Conservation (phyloP, 805 yeast species). For the Kazachstania africana region DNA sequence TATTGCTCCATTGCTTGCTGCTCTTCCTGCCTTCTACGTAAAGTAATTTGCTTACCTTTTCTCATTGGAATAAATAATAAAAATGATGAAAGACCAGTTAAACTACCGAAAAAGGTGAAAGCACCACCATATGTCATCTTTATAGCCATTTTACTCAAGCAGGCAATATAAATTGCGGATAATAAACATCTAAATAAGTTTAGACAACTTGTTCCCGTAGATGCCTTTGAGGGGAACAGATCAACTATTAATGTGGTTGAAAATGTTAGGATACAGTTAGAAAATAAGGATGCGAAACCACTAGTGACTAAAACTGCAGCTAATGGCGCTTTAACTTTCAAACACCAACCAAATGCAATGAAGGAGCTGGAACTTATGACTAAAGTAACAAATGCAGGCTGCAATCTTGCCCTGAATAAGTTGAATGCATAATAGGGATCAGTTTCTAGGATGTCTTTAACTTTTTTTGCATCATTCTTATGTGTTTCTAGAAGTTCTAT, state of each 20-base stretch:
- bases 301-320: slow-evolving; percentile 48
- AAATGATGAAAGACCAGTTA: slow-evolving; percentile 25
- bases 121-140: slow-evolving; percentile 63
- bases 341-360: slow-evolving; percentile 63
- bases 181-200: slow-evolving; percentile 64
- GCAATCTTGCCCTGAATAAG: slow-evolving; percentile 42
- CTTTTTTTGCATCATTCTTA: slow-evolving; percentile 10
- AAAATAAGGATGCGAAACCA: slow-evolving; percentile 45
- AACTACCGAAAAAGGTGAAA: slow-evolving; percentile 56
- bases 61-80: slow-evolving; percentile 21
- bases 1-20: not conserved
- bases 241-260: slow-evolving; percentile 67
- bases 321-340: slow-evolving; percentile 35
- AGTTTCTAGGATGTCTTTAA: slow-evolving; percentile 10
- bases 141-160: slow-evolving; percentile 46
- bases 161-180: slow-evolving; percentile 62
- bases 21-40: slow-evolving; percentile 10
- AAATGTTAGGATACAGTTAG: slow-evolving; percentile 45
- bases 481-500: slow-evolving; percentile 10
- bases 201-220: slow-evolving; percentile 63
- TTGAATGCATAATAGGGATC: slow-evolving; percentile 34
- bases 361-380: slow-evolving; percentile 29
- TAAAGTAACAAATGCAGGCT: slow-evolving; percentile 35
- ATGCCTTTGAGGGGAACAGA: slow-evolving; percentile 54
- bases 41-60: slow-evolving; percentile 23